A percentile compares a stretch with the other conserved stretches of the same genome.
phyloP scores from a whole-genome alignment of 2,329 filamentous ascomycete species.

The Neoscytalidium dimidiatum region DNA sequence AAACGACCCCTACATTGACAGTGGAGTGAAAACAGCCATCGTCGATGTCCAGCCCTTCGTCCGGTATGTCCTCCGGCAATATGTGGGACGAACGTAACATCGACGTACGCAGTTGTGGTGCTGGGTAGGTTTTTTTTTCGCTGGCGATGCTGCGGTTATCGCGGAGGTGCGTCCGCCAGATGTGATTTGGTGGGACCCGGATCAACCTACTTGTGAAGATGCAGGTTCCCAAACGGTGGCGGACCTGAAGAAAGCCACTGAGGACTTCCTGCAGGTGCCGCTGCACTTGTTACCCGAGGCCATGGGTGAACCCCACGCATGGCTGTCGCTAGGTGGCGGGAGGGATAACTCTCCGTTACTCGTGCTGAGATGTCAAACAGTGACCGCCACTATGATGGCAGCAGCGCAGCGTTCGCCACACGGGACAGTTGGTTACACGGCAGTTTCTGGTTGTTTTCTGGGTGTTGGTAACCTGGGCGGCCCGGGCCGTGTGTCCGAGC shows the following conservation, averaged over 20 bases:
- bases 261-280: background rate
- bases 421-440: background rate
- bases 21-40: background rate
- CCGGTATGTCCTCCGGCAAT: constrained; percentile 1
- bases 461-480: background rate
- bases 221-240: background rate
- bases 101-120: background rate
- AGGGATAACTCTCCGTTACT: background rate
- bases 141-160: constrained; percentile 3
- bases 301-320: background rate
- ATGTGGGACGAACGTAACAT: background rate
- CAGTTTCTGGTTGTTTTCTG: background rate
- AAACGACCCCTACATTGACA: background rate
- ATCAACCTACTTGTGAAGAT: background rate
- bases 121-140: background rate
- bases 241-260: background rate
- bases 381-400: constrained; percentile 16
- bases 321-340: background rate
- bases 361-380: background rate
- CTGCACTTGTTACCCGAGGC: background rate
- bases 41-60: background rate
- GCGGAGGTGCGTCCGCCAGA: background rate
- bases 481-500: constrained; percentile 7
- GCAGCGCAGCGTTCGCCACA: background rate
- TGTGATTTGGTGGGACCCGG: background rate